A percentile compares a stretch with the other conserved stretches of the same genome.
phyloP scores from a whole-genome alignment of 306 rosid genomes.

The Parietaria judaica region DNA sequence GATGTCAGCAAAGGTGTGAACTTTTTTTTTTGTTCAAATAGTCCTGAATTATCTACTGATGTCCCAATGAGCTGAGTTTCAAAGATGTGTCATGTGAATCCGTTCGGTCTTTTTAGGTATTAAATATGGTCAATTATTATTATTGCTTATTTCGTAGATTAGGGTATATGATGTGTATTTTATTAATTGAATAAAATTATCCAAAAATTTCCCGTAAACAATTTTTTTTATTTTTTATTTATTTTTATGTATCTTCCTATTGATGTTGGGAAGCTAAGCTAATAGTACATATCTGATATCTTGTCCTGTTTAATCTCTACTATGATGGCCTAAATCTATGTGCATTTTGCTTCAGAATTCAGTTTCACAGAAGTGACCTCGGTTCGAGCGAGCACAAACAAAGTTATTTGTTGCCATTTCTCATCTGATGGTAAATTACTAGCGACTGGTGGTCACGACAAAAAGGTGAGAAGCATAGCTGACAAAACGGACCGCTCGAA shows the following conservation, averaged over 20 bases:
- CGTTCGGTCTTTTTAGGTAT: neutral
- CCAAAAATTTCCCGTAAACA: too few relatives aligned
- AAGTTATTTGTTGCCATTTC: conserved; percentile 88
- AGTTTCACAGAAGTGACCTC: conserved; percentile 61
- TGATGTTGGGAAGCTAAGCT: too few relatives aligned
- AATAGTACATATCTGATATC: neutral
- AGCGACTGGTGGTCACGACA: conserved; percentile 97
- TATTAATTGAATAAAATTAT: too few relatives aligned
- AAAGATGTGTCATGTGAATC: neutral
- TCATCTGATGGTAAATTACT: conserved; percentile 95
- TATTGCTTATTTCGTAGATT: too few relatives aligned
- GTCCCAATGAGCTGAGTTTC: neutral
- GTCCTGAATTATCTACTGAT: neutral
- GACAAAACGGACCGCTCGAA: neutral
- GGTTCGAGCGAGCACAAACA: conserved; percentile 70
- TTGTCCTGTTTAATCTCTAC: neutral
- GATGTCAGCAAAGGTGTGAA: conserved; percentile 93
- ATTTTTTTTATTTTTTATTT: too few relatives aligned
- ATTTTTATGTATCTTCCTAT: too few relatives aligned
- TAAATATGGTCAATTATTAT: too few relatives aligned
- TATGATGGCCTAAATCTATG: conserved; percentile 12
- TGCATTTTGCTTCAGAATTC: conserved; percentile 53
- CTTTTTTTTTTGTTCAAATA: neutral
- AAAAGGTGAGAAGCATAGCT: conserved; percentile 48
- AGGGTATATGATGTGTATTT: too few relatives aligned